A percentile compares a stretch with the other conserved stretches of the same genome.
Evolutionary conservation across 257 asterid species (phyloP).

Genomic region (Galeopsis tetrahit): DNA sequence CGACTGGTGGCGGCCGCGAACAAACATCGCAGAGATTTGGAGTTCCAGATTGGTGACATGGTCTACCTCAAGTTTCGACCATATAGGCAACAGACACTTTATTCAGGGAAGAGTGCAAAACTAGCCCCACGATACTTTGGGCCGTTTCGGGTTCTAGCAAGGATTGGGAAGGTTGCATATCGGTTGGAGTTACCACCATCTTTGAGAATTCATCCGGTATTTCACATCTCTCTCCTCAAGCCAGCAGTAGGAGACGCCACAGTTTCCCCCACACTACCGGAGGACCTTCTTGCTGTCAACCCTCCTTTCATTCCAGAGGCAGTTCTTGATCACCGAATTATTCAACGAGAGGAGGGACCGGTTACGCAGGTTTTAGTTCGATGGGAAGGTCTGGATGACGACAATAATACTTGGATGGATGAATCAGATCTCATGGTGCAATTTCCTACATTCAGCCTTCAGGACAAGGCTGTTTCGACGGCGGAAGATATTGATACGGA

Average conservation of each 20-base stretch:
- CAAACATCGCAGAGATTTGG: too few species aligned
- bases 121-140: not conserved
- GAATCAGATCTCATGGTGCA: too few species aligned
- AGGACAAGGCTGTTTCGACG: too few species aligned
- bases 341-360: too few species aligned
- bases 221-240: not conserved
- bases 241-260: not conserved
- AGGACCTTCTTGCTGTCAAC: not conserved
- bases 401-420: too few species aligned
- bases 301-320: not conserved
- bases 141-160: not conserved
- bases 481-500: too few species aligned
- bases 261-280: not conserved
- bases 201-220: not conserved
- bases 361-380: too few species aligned
- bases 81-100: not conserved
- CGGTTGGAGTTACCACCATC: not conserved
- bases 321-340: too few species aligned
- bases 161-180: not conserved
- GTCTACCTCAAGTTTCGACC: not conserved
- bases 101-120: not conserved
- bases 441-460: too few species aligned
- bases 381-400: too few species aligned
- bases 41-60: not conserved
- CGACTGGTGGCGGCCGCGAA: not conserved